phyloP scores from a whole-genome alignment of 768 basidiomycete genomes.

The Lactifluus hygrophoroides region DNA sequence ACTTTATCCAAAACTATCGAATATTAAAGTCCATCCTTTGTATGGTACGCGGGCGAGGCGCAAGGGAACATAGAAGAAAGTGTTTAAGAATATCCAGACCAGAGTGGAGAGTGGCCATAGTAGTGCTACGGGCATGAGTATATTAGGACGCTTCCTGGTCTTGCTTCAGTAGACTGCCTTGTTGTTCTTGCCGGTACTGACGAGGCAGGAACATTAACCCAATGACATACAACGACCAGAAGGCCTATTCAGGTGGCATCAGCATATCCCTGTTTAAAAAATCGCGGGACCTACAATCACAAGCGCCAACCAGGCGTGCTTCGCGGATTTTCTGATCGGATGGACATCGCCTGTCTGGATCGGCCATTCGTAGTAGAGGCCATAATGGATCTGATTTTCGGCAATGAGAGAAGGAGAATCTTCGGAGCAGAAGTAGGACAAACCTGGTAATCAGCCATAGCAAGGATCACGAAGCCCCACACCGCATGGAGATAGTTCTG shows the following conservation, averaged over 20 bases:
- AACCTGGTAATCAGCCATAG: conserved; percentile 41
- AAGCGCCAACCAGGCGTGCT: conserved; percentile 14
- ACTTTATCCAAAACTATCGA: no score
- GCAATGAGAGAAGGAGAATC: neutral
- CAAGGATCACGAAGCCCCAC: conserved; percentile 47
- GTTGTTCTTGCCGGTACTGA: conserved; percentile 8
- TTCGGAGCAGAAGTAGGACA: neutral
- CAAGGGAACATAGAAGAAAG: no score
- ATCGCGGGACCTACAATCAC: conserved; percentile 8
- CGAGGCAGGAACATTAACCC: conserved; percentile 13
- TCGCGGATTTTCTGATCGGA: conserved; percentile 1
- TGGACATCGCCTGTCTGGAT: conserved; percentile 7
- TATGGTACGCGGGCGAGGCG: no score
- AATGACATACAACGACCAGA: conserved; percentile 8
- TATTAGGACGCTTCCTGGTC: neutral
- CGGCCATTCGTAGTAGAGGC: conserved; percentile 20
- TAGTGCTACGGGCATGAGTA: no score
- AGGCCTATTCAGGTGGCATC: neutral
- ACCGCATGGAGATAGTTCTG: conserved; percentile 37
- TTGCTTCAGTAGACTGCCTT: conserved; percentile 1
- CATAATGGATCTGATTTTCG: conserved; percentile 3
- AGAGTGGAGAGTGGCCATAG: no score
- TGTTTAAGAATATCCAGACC: no score
- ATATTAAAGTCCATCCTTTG: no score
- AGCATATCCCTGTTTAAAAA: neutral